phyloP scores from a whole-genome alignment of 306 rosid genomes.

The Vigna mungo region DNA sequence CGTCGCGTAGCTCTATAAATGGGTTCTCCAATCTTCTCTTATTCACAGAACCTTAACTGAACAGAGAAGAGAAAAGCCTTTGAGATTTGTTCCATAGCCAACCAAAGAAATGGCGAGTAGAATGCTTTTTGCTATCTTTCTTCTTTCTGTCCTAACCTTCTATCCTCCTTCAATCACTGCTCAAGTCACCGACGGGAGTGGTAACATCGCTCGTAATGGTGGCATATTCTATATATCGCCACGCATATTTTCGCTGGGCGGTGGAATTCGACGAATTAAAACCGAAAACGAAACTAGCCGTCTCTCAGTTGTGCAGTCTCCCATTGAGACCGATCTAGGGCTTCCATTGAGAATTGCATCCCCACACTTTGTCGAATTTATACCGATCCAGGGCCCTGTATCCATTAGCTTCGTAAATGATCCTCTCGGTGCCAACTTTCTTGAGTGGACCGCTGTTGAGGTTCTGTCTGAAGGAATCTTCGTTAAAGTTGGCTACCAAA shows the following conservation, averaged over 20 bases:
- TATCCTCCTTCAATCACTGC: not conserved
- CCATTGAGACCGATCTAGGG: not conserved
- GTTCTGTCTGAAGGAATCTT: not conserved
- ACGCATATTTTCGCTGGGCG: too few relatives aligned
- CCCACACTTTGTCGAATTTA: accelerated
- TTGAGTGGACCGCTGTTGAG: not conserved
- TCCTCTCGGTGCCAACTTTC: not conserved
- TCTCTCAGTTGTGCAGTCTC: not conserved
- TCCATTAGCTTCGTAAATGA: too few relatives aligned
- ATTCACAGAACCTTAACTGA: too few relatives aligned
- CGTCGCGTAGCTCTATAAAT: too few relatives aligned
- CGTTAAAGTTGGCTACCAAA: not conserved
- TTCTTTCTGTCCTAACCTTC: not conserved
- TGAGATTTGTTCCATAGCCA: not conserved
- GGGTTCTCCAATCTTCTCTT: too few relatives aligned
- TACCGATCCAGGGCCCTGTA: not conserved
- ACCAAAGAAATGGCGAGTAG: not conserved
- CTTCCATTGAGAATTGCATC: not conserved
- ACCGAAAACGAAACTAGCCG: not conserved
- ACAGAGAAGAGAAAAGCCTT: too few relatives aligned
- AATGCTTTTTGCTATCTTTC: not conserved
- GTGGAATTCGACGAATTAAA: too few relatives aligned
- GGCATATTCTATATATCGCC: too few relatives aligned
- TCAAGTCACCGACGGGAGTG: not conserved
- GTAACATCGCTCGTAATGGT: not conserved